A percentile compares a stretch with the other conserved stretches of the same genome.
phyloP scores from a whole-genome alignment of 306 rosid species.

The Arachis stenosperma region DNA sequence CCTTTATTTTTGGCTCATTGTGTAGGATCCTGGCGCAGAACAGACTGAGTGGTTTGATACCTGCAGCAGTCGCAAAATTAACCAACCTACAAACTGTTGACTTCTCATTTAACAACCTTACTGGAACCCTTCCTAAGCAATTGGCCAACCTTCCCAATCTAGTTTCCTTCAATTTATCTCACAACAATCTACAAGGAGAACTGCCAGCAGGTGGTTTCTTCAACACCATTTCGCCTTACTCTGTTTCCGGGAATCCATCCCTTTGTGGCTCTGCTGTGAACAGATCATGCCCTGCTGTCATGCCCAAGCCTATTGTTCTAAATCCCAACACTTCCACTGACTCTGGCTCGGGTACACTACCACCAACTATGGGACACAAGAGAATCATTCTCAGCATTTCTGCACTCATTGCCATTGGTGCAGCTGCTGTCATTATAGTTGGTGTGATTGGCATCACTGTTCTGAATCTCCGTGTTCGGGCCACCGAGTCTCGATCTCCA shows the following conservation, averaged over 20 bases:
- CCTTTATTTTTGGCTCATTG: constrained; percentile 28
- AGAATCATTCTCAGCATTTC: constrained; percentile 96
- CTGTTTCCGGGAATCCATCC: constrained; percentile 80
- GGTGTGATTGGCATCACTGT: constrained; percentile 94
- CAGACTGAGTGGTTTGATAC: constrained; percentile 67
- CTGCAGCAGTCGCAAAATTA: constrained; percentile 76
- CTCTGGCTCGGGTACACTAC: constrained; percentile 48
- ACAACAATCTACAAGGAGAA: constrained; percentile 92
- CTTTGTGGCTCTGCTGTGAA: constrained; percentile 89
- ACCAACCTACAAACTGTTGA: constrained; percentile 72
- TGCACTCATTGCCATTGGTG: constrained; percentile 96
- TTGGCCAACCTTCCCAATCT: constrained; percentile 88
- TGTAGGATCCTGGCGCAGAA: constrained; percentile 76
- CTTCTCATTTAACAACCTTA: constrained; percentile 73
- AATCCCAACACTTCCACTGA: constrained; percentile 89
- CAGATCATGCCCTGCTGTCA: constrained; percentile 79
- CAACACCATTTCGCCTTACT: constrained; percentile 82
- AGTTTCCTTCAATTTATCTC: constrained; percentile 79
- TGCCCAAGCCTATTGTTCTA: constrained; percentile 96
- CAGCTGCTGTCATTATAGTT: constrained; percentile 89
- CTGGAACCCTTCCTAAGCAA: constrained; percentile 84
- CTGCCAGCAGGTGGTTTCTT: constrained; percentile 89
- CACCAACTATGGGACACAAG: constrained; percentile 66
- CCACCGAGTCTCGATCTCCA: constrained; percentile 59
- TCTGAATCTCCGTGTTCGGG: constrained; percentile 83